These are phyloP conservation scores for Eimeria falciformis DNA, from an alignment of 169 alveolate species.

Conservation along the genomic window DNA sequence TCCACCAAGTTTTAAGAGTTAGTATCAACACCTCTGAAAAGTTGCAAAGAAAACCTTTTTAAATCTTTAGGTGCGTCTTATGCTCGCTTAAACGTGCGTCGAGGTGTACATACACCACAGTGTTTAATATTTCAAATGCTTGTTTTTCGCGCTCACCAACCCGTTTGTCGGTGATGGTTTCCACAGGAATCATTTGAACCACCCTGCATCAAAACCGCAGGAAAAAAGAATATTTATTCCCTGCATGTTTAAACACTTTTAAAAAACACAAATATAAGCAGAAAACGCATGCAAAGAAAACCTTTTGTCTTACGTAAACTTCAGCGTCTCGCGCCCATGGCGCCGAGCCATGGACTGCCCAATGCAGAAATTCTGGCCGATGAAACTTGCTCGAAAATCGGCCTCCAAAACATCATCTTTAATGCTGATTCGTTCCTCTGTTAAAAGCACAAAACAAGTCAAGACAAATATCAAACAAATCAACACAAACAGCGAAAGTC, in stretches of 20 bases:
- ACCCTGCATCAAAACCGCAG: constrained; percentile 5
- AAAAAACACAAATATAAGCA: neutral
- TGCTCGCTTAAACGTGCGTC: too few relatives aligned
- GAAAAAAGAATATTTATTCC: too few relatives aligned
- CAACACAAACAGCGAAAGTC: neutral
- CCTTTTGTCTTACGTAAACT: constrained; percentile 39
- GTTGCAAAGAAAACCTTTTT: too few relatives aligned
- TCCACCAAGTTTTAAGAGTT: too few relatives aligned
- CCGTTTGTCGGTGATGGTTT: constrained; percentile 18
- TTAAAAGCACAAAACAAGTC: neutral
- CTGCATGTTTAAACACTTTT: too few relatives aligned
- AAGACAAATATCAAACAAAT: neutral
- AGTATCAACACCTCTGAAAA: too few relatives aligned
- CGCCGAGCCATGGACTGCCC: constrained; percentile 61
- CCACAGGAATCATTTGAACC: constrained; percentile 17
- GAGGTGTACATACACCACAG: too few relatives aligned
- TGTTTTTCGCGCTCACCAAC: neutral
- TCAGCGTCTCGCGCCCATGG: constrained; percentile 59
- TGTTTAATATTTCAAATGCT: too few relatives aligned
- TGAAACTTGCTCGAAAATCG: constrained; percentile 8
- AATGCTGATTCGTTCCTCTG: constrained; percentile 37
- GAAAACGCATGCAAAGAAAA: neutral
- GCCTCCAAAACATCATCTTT: constrained; percentile 28
- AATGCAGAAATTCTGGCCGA: constrained; percentile 49
- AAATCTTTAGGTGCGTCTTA: too few relatives aligned